These are phyloP conservation scores for Neurospora sp. DNA, from an alignment of 495 filamentous ascomycete species.

Conservation along the genomic window DNA sequence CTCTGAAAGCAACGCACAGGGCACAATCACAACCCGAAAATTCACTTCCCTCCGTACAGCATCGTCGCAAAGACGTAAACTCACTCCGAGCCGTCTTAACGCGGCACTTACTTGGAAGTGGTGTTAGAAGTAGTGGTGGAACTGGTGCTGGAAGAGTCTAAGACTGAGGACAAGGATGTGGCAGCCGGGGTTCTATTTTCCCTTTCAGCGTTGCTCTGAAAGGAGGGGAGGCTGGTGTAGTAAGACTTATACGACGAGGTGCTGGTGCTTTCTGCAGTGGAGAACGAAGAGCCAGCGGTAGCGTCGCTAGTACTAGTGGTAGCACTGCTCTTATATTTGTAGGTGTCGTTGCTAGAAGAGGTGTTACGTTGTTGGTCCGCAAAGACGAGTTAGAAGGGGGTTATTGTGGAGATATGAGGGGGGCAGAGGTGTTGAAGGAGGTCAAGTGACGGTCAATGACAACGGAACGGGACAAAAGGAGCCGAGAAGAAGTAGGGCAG, in stretches of 20 bases:
- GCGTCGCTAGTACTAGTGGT: not conserved
- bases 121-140: not conserved
- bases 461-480: not conserved
- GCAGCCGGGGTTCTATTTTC: too few relatives aligned
- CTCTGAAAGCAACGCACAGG: not conserved
- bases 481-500: not conserved
- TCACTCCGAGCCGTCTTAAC: not conserved
- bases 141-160: not conserved
- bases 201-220: too few relatives aligned
- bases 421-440: not conserved
- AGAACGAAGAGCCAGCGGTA: not conserved
- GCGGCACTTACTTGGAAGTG: not conserved
- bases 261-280: too few relatives aligned
- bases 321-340: not conserved
- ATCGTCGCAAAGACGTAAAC: not conserved
- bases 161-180: too few relatives aligned
- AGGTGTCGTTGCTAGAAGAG: not conserved
- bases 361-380: not conserved
- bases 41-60: not conserved
- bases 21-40: not conserved
- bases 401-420: not conserved
- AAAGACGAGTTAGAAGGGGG: not conserved
- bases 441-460: not conserved
- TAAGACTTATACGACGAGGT: too few relatives aligned
- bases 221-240: too few relatives aligned